Base-by-base conservation (phyloP, 169 alveolate species). In the Plasmodium cynomolgi region DNA sequence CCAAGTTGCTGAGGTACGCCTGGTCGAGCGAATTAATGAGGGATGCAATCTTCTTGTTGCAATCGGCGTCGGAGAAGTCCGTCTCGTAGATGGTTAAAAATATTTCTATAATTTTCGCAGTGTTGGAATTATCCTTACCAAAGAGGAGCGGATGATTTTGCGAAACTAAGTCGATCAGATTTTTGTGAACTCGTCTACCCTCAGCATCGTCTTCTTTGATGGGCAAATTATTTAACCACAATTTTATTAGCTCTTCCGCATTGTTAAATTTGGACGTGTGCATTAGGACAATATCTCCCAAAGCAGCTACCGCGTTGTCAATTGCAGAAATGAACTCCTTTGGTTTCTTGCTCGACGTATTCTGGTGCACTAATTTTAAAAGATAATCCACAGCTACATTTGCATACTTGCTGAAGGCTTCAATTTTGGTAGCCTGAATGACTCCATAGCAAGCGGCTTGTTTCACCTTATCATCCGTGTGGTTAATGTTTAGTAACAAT, bases 241-340 rank as follows among this genome's bases (percentile, higher is more conserved):
- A 47, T 79, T 92, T 93, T 47, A 96, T 93, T 73, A 96, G 96
- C 68, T 96, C 95, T 73, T 91, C 93, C 56, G 92, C 93, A 74
- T 94, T 95, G 71, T 92, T 85, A 37, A 96, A 96, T 74, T 84
- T 92, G 9, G 95, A 88, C 23, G 98, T 97, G 72, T 92, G 97
- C 95, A 95, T 81, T 39, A 83, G 83, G 80, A 97, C 97, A 79
- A 97, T 68, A 54, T 96, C 98, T 4, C 98, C 98, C 29, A 97
- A 93, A 0, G 98, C 98, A 20, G 98, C 98, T 9, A 96, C 96
- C 17, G 98, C 98, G 84, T 97, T 97, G 94, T 97, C 98, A 15
- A 96, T 96, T 8, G 98, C 98, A 1, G 97, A 96, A 92, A 96
- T 96, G 31, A 80, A 96, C 29, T 93, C 93, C 34, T 75, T 92